Evolutionary conservation across 23 red algal genomes (phyloP).

Genomic region (Gracilaria caudata): DNA sequence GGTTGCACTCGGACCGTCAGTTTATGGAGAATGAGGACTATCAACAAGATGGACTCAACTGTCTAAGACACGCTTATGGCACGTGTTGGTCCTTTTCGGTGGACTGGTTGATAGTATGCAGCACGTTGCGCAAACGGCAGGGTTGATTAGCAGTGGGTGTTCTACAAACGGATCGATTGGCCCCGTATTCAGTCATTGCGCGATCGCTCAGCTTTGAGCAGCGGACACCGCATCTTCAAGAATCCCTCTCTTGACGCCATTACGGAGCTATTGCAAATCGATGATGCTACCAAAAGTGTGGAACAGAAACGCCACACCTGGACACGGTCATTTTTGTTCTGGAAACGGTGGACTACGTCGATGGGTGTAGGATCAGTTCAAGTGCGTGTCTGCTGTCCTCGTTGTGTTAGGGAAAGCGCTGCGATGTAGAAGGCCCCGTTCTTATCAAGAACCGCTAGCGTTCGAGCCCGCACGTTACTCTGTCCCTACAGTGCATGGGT

Average conservation of each 20-base stretch:
- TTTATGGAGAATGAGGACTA: background rate
- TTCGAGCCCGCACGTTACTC: background rate
- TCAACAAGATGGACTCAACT: background rate
- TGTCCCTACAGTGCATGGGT: background rate
- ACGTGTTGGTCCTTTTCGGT: background rate
- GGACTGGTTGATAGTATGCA: background rate
- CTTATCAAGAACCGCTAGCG: background rate
- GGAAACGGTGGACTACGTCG: slow-evolving; percentile 23
- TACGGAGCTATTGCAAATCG: slow-evolving; percentile 15
- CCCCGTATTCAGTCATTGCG: background rate
- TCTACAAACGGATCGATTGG: slow-evolving; percentile 11
- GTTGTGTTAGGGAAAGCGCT: background rate
- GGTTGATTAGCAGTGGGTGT: background rate
- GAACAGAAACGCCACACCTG: slow-evolving; percentile 8
- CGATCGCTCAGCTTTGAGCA: background rate
- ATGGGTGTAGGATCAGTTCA: slow-evolving; percentile 3
- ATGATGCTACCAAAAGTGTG: slow-evolving; percentile 8
- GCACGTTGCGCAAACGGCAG: slow-evolving; percentile 25
- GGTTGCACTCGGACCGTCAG: background rate
- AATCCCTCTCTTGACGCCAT: slow-evolving; percentile 3
- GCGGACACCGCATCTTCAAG: slow-evolving; percentile 29
- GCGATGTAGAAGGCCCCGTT: background rate
- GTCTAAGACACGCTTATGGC: background rate
- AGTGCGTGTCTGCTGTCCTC: slow-evolving; percentile 6
- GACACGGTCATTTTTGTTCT: slow-evolving; percentile 38